Base-by-base conservation (phyloP, 306 rosid genomes). In the Quercus variabilis region DNA sequence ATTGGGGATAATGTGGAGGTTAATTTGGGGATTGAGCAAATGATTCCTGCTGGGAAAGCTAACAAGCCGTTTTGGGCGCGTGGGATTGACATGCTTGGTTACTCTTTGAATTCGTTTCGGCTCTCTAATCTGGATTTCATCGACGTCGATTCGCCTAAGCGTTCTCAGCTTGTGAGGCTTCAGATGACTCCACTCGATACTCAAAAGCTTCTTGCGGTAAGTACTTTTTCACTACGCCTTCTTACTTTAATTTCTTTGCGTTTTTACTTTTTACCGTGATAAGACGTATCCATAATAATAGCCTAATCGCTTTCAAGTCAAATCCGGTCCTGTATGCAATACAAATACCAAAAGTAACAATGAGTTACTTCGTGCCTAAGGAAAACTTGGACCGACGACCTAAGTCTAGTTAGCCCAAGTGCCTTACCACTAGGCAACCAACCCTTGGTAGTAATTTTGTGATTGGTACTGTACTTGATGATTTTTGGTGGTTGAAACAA, bases 31-130 rank as follows among this genome's bases (percentile, higher is more conserved):
- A 88, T 95, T 20, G 98, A 95, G 87, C 92, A 95, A 73, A 65
- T 92, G 23, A 80, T 95, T 14, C 99, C 99, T 0, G 83, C 78
- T 6, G 93, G 88, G 6, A 91, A 88, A 74, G 83, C 70, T 49
- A 82, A 79, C 25, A 95, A 92, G 75, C 85, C 96, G 33, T 90
- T 95, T 58, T 95, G 98, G 99, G 87, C 92, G 85, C 98, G 99
- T 88, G 99, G 99, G 0, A 35, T 90, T 30, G 99, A 95, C 92
- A 21, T 95, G 91, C 89, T 95, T 64, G 98, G 97, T 1, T 95
- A 95, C 85, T 91, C 99, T 1, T 76, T 92, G 80, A 95, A 95
- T 67, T 84, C 97, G 55, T 59, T 95, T 0, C 79, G 98, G 81
- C 62, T 90, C 20, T 38, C 90, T 20, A 85, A 89, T 83, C 73